Evolutionary conservation across 2,329 filamentous ascomycete genomes (phyloP), one percentile per base, ranked within the genome.

Genomic region (Acephala macrosclerotiorum): DNA sequence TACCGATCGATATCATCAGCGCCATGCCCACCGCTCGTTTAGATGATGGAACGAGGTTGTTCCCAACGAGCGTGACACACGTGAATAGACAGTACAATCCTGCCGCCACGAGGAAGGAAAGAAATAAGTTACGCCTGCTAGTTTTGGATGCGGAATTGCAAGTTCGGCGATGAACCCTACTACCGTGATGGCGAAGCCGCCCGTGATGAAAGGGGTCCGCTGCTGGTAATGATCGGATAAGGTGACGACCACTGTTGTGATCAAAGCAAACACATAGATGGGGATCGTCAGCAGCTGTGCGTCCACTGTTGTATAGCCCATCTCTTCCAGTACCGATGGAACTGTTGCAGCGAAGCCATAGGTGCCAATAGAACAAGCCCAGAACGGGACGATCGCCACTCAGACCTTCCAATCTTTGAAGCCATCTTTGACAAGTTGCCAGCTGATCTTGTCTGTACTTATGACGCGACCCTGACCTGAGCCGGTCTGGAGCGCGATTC

Each of bases 41-140:
- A 51, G 72, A 74, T 7, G 63, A 57, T 2, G 49, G 53, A 3
- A 69, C 69, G 16, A 77, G 66, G 65, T 77, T 78, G 66, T 77
- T 77, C 38, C 66, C 70, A 29, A 57, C 94, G 97, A 1, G 89
- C 88, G 69, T 97, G 0, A 92, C 96, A 75, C 96, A 94, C 9
- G 91, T 81, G 65, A 96, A 91, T 72, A 88, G 89, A 0, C 93
- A 92, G 74, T 97, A 97, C 71, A 97, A 95, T 0, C 94, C 93
- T 66, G 94, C 82, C 0, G 94, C 93, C 0, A 90, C 92, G 0
- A 97, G 81, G 77, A 96, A 97, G 0, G 90, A 0, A 91, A 93
- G 0, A 88, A 91, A 76, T 97, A 97, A 73, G 93, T 89, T 0
- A 94, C 88, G 0, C 83, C 84, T 0, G 93, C 82, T 8, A 81